Base-by-base conservation (phyloP, 164 flowering plant species). In the Cinnamomum chago region DNA sequence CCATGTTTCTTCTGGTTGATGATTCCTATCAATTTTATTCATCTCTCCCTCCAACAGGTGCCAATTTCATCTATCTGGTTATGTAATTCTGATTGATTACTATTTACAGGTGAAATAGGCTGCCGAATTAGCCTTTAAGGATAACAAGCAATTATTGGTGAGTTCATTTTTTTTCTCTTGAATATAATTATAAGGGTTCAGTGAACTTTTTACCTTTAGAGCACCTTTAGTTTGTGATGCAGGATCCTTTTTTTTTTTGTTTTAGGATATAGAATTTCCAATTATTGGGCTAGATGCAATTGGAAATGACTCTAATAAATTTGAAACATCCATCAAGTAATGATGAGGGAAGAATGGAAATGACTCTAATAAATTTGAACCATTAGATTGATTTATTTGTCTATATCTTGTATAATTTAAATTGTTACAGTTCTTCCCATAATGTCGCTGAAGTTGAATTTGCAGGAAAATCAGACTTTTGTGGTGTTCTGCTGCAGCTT, bases 291-390 rank as follows among this genome's bases (percentile, higher is more conserved):
- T n/a, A 40, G 50, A 47, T 71, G 50, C 24, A 25, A 58, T 58
- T 55, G 22, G 62, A 40, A 47, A 14, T 24, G 20, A 11, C 65
- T 52, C 68, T 69, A 76, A 2, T 64, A 20, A 11, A 33, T 65
- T 50, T 72, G 28, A 30, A 40, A 30, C 33, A 62, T 78, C 27
- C 77, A 60, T 80, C 83, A 94, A 96, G 98, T 77, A 97, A 92
- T 84, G 98, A 92, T 72, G 98, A 94, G 84, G 98, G 98, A 69
- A 97, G 96, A 58, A 91, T 82, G 58, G 98, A 94, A 84, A 94
- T 94, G 98, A 92, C 1, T 35, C 0, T 35, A 5, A 35, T 35
- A 35, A 35, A 35, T 7, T 40, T 40, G 47, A 40, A 40, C 47
- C 10, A 40, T 40, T 67, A 20, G 11, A 67, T 28, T 33, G 23